Percentiles rank a stretch among this genome's conserved stretches.
Evolutionary conservation across 108 stramenopile species (phyloP).

Genomic region (Epithemia pelagica): DNA sequence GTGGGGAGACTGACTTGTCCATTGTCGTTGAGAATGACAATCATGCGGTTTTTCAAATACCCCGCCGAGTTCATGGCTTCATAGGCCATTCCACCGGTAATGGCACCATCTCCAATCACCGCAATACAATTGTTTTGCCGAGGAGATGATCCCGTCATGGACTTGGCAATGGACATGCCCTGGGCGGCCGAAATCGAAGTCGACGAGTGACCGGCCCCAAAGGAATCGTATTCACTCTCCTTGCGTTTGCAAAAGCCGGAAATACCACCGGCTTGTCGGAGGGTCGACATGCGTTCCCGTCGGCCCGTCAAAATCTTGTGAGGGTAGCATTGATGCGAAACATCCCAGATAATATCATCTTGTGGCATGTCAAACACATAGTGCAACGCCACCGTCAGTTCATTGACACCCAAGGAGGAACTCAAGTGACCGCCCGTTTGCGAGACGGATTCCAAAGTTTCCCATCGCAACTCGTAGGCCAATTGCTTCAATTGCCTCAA

Average conservation of each 20-base stretch:
- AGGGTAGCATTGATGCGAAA: constrained; percentile 95
- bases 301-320: constrained; percentile 97
- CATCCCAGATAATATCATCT: constrained; percentile 97
- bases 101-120: constrained; percentile 97
- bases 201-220: constrained; percentile 93
- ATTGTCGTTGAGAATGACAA: constrained; percentile 97
- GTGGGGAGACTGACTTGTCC: constrained; percentile 97
- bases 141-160: constrained; percentile 48
- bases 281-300: constrained; percentile 66
- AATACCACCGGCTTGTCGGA: constrained; percentile 88
- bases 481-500: constrained; percentile 88
- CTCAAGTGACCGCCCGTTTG: constrained; percentile 96
- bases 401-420: constrained; percentile 89
- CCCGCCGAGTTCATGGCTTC: constrained; percentile 98
- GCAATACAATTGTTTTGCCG: constrained; percentile 94
- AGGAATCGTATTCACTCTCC: constrained; percentile 92
- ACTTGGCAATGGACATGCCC: constrained; percentile 93
- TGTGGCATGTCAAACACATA: constrained; percentile 97
- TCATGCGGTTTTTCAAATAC: constrained; percentile 88
- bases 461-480: constrained; percentile 93
- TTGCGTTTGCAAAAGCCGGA: constrained; percentile 93
- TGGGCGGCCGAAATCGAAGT: constrained; percentile 92
- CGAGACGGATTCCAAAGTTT: constrained; percentile 87
- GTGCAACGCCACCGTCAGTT: constrained; percentile 94
- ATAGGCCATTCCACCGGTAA: constrained; percentile 98